Percentiles rank a stretch among this genome's conserved stretches.
Evolutionary conservation across 2,329 filamentous ascomycete genomes (phyloP).

Genomic region (Amauroascus niger): DNA sequence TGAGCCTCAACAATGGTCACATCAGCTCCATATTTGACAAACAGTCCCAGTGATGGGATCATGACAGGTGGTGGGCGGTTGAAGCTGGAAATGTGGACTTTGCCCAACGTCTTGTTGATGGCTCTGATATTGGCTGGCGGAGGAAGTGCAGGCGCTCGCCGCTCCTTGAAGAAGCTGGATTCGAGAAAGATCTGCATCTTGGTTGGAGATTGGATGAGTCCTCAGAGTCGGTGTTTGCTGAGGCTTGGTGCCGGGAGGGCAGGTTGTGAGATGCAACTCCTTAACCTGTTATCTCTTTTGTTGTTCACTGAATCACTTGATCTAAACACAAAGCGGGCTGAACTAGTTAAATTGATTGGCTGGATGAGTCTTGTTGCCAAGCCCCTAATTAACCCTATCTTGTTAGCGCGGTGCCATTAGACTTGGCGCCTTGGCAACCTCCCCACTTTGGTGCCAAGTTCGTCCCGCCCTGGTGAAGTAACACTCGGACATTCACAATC

Average conservation of each 20-base stretch:
- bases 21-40: conserved; percentile 31
- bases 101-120: conserved; percentile 20
- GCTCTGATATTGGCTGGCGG: conserved; percentile 25
- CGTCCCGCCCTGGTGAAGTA: too few species aligned
- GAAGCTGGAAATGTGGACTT: conserved; percentile 17
- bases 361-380: background rate
- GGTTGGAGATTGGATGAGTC: background rate
- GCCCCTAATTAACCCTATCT: background rate
- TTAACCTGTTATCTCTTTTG: too few species aligned
- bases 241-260: too few species aligned
- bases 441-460: too few species aligned
- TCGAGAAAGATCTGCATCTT: conserved; percentile 10
- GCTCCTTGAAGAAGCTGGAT: conserved; percentile 21
- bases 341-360: too few species aligned
- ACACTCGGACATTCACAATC: too few species aligned
- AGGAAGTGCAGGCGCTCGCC: conserved; percentile 21
- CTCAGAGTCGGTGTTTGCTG: background rate
- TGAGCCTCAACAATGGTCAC: conserved; percentile 25
- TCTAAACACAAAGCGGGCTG: too few species aligned
- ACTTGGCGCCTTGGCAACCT: too few species aligned
- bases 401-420: too few species aligned
- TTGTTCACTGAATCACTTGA: too few species aligned
- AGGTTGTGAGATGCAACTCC: too few species aligned
- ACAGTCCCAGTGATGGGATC: conserved; percentile 26
- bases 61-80: conserved; percentile 26